phyloP scores from a whole-genome alignment of 257 asterid species.

The Solanum tarapatanum region DNA sequence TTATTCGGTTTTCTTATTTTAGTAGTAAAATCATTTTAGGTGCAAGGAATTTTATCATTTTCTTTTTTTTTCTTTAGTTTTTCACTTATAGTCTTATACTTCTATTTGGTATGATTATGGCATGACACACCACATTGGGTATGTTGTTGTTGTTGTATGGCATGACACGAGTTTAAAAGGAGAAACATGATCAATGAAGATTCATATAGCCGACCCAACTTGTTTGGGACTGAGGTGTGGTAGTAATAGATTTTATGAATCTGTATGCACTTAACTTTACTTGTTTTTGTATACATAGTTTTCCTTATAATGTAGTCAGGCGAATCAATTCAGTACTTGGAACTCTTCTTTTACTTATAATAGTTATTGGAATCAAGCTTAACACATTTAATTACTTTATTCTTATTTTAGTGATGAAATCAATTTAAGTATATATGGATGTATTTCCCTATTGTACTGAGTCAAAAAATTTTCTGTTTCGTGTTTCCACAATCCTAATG shows the following conservation, averaged over 20 bases:
- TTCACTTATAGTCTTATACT: not conserved
- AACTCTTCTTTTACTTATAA: not conserved
- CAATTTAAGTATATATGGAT: not conserved
- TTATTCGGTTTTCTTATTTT: not conserved
- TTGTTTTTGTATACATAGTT: not conserved
- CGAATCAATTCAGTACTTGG: not conserved
- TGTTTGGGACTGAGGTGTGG: not conserved
- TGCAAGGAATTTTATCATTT: not conserved
- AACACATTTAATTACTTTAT: not conserved
- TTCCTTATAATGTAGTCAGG: not conserved
- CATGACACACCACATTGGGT: not conserved
- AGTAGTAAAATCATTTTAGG: not conserved
- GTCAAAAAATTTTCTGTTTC: not conserved
- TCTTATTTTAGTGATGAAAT: not conserved
- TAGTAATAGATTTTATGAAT: not conserved
- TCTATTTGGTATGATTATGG: not conserved
- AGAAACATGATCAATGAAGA: not conserved
- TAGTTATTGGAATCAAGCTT: not conserved
- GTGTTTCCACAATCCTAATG: not conserved
- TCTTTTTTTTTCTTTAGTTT: not conserved
- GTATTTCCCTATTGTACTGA: not conserved
- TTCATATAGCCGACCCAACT: not conserved
- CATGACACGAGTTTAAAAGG: not conserved
- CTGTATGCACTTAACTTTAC: not conserved
- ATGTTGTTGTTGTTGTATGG: not conserved